Evolutionary conservation across 495 filamentous ascomycete species (phyloP).

Genomic region (Aspergillus egyptiacus): DNA sequence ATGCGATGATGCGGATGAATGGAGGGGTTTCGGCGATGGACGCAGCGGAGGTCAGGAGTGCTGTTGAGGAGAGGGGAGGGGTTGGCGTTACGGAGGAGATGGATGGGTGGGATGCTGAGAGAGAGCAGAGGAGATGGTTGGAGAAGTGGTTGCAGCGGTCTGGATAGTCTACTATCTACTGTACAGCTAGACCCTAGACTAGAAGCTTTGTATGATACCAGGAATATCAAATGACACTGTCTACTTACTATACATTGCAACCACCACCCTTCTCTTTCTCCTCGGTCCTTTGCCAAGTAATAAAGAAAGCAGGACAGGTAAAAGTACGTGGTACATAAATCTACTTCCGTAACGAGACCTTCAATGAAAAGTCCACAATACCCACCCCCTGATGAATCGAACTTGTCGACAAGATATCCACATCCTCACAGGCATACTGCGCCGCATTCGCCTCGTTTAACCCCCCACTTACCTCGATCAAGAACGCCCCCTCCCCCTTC

Average conservation of each 20-base stretch:
- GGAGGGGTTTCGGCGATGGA: slow-evolving; percentile 48
- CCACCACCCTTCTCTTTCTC: too few species aligned
- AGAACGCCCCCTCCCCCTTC: slow-evolving; percentile 42
- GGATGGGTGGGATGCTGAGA: slow-evolving; percentile 20
- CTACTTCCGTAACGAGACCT: slow-evolving; percentile 53
- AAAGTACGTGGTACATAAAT: too few species aligned
- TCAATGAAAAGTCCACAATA: slow-evolving; percentile 93
- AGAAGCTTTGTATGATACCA: background rate
- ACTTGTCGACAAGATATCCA: slow-evolving; percentile 93
- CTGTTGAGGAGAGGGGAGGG: slow-evolving; percentile 46
- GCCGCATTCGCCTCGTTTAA: slow-evolving; percentile 79
- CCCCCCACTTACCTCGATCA: slow-evolving; percentile 90
- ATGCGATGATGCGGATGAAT: slow-evolving; percentile 47
- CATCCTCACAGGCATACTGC: slow-evolving; percentile 74
- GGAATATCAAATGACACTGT: background rate
- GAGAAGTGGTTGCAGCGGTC: slow-evolving; percentile 29
- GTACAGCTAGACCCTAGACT: too few species aligned
- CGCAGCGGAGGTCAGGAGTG: slow-evolving; percentile 49
- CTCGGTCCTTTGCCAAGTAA: too few species aligned
- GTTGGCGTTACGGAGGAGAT: slow-evolving; percentile 24
- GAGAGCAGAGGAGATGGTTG: slow-evolving; percentile 34
- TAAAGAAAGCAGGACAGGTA: too few species aligned
- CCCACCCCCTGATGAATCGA: slow-evolving; percentile 92
- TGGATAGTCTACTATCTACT: too few species aligned
- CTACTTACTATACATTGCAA: too few species aligned